phyloP scores from a whole-genome alignment of 495 filamentous ascomycete species.

The Podospora didyma region DNA sequence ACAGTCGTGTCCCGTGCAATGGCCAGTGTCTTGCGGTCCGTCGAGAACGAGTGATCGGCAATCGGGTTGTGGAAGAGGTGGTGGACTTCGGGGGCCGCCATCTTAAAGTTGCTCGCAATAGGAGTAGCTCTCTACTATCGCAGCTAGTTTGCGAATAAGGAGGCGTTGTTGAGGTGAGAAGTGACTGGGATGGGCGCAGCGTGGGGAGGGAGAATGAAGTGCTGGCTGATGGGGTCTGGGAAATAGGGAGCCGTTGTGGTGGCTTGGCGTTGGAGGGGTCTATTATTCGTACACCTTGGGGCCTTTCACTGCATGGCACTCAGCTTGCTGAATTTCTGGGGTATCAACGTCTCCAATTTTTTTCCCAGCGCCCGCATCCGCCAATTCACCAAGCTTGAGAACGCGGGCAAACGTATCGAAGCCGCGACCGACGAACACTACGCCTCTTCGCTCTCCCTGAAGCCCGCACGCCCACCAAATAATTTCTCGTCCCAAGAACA shows the following conservation, averaged over 20 bases:
- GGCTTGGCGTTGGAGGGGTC: neutral
- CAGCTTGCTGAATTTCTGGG: neutral
- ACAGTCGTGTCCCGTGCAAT: constrained; percentile 88
- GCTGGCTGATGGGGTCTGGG: neutral
- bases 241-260: neutral
- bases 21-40: constrained; percentile 82
- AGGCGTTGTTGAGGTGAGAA: constrained; percentile 8
- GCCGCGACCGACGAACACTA: neutral
- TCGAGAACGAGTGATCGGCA: constrained; percentile 95
- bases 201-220: neutral
- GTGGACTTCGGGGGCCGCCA: constrained; percentile 86
- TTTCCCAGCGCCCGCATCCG: neutral
- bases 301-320: neutral
- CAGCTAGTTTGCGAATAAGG: constrained; percentile 12
- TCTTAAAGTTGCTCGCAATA: constrained; percentile 58
- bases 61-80: constrained; percentile 97
- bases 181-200: constrained; percentile 7
- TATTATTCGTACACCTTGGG: neutral
- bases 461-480: neutral
- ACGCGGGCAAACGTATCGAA: neutral
- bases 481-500: neutral
- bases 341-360: neutral
- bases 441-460: neutral
- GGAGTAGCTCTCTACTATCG: constrained; percentile 99
- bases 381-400: neutral